These are phyloP conservation scores for Quercus alba DNA, from an alignment of 306 rosid genomes.

Conservation along the genomic window DNA sequence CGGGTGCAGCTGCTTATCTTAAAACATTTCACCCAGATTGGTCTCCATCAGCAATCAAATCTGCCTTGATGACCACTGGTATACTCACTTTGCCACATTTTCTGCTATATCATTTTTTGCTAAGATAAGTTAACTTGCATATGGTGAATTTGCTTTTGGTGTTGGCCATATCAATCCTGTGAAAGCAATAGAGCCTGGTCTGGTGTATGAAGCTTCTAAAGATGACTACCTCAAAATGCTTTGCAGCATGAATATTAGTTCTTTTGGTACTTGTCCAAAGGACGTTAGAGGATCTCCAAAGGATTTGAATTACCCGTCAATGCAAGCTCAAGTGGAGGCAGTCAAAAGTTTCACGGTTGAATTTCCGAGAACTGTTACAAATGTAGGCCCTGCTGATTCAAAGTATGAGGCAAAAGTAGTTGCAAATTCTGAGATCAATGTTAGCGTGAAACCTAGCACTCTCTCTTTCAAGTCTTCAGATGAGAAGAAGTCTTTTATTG, in stretches of 20 bases:
- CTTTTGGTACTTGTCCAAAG: background rate
- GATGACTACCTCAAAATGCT: constrained; percentile 27
- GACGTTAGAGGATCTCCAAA: background rate
- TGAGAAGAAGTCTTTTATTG: constrained; percentile 23
- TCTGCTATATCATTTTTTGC: too few species aligned
- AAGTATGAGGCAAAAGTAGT: constrained; percentile 12
- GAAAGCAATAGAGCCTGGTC: constrained; percentile 23
- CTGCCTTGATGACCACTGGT: constrained; percentile 22
- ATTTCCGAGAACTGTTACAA: constrained; percentile 17
- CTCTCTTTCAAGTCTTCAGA: constrained; percentile 19
- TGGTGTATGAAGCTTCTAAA: constrained; percentile 34
- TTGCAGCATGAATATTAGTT: background rate
- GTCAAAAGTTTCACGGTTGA: background rate
- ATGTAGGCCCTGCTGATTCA: constrained; percentile 26
- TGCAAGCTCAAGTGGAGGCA: constrained; percentile 8
- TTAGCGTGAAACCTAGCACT: constrained; percentile 18
- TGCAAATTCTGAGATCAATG: background rate
- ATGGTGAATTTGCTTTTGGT: constrained; percentile 24
- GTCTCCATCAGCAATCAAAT: constrained; percentile 25
- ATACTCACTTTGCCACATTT: background rate
- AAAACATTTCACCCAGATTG: constrained; percentile 24
- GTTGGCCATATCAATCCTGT: constrained; percentile 23
- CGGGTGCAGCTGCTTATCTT: constrained; percentile 29
- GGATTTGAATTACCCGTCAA: constrained; percentile 33
- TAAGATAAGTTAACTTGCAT: background rate